A percentile compares a stretch with the other conserved stretches of the same genome.
These are phyloP conservation scores for Lichtheimia ornata DNA, from an alignment of 371 early-diverging fungal genomes.

Conservation along the genomic window DNA sequence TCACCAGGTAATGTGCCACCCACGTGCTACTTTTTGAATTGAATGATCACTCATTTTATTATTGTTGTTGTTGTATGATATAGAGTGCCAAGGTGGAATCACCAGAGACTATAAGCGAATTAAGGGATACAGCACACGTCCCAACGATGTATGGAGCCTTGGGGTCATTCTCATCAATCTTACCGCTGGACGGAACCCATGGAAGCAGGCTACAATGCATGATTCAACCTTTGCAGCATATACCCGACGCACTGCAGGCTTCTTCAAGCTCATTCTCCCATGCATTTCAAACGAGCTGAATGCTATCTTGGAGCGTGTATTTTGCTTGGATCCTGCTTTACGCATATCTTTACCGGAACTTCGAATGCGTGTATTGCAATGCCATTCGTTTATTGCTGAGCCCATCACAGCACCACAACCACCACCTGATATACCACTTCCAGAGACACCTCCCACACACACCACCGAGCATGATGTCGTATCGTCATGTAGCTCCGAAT, in stretches of 20 bases:
- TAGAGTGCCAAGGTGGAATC: slow-evolving; percentile 76
- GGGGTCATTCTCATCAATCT: slow-evolving; percentile 84
- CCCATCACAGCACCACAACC: slow-evolving; percentile 5
- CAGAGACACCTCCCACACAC: background rate
- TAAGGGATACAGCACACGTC: slow-evolving; percentile 66
- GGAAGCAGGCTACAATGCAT: slow-evolving; percentile 72
- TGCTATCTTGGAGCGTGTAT: slow-evolving; percentile 69
- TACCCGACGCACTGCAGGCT: slow-evolving; percentile 56
- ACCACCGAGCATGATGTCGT: slow-evolving; percentile 3
- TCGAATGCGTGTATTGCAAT: slow-evolving; percentile 53
- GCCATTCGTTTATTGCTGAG: slow-evolving; percentile 52
- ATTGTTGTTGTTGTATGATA: background rate
- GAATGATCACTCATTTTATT: slow-evolving; percentile 9
- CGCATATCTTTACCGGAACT: slow-evolving; percentile 75
- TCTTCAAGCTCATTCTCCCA: slow-evolving; percentile 65
- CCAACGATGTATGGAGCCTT: slow-evolving; percentile 84
- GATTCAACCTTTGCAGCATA: slow-evolving; percentile 76
- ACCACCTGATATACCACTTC: background rate
- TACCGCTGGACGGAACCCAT: slow-evolving; percentile 77
- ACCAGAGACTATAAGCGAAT: slow-evolving; percentile 36
- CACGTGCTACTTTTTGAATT: background rate
- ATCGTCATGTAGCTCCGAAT: too few relatives aligned
- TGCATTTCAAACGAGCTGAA: slow-evolving; percentile 71
- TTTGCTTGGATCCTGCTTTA: slow-evolving; percentile 68
- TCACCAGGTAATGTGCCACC: slow-evolving; percentile 66